phyloP scores from a whole-genome alignment of 768 basidiomycete genomes.

The Suillus discolor region DNA sequence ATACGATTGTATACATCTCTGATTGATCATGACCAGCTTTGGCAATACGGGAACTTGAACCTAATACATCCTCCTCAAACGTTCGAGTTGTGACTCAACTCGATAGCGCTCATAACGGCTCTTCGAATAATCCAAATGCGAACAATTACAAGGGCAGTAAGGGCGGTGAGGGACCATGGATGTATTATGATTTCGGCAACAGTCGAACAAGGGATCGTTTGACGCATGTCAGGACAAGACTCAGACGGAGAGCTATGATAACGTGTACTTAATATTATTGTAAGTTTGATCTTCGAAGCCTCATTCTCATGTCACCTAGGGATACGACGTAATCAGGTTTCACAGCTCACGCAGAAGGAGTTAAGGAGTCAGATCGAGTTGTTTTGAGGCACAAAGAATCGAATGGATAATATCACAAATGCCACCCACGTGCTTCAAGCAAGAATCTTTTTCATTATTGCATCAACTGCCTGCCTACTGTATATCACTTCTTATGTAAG shows the following conservation, averaged over 20 bases:
- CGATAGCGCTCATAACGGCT: neutral
- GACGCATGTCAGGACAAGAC: constrained; percentile 38
- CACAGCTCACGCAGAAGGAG: constrained; percentile 36
- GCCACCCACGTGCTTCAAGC: neutral
- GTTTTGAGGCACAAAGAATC: neutral
- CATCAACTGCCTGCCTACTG: neutral
- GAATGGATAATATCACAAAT: neutral
- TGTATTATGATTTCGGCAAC: constrained; percentile 33
- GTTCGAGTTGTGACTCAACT: neutral
- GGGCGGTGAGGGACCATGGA: constrained; percentile 51
- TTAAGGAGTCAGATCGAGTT: neutral
- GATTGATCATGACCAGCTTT: neutral
- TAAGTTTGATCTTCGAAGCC: constrained; percentile 9
- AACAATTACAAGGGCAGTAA: constrained; percentile 34
- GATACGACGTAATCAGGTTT: constrained; percentile 46
- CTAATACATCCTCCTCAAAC: neutral
- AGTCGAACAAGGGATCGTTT: constrained; percentile 46
- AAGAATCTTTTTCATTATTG: neutral
- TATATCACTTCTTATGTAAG: constrained; percentile 42
- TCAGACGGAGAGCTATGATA: constrained; percentile 33
- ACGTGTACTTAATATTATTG: constrained; percentile 50
- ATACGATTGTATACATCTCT: neutral
- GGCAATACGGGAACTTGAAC: neutral
- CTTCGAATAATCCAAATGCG: constrained; percentile 18
- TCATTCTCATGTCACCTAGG: constrained; percentile 31